Evolutionary conservation across 768 basidiomycete species (phyloP), one percentile per base, ranked within the genome.

Genomic region (Leccinum rimulosum): DNA sequence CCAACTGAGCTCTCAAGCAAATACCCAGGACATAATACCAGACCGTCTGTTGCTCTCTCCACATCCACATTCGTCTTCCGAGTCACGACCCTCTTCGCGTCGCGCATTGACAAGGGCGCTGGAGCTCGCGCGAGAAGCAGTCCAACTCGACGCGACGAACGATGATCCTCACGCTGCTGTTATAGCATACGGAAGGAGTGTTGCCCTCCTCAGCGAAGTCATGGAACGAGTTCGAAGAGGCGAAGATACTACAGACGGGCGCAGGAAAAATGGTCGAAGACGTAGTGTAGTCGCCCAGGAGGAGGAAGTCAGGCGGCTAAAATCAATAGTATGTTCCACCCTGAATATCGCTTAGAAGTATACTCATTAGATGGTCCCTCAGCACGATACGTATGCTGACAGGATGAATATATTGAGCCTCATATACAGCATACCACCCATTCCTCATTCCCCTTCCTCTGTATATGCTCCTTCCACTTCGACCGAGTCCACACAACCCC

Each of bases 321-420:
- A 89, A 75, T 89, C 89, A 63, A 96, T 96, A 64, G 93, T 93
- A 75, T 77, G 93, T 80, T n/a, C 53, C 33, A 70, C 52, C 59
- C 33, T 60, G 55, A 59, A 60, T 61, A 56, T 25, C 38, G 0
- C 14, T 52, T 31, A 47, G 53, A 54, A 60, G 58, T 22, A 49
- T 35, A 30, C 70, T 74, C 31, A 66, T 60, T 52, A 40, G 19
- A 50, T 53, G 52, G 22, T 53, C 52, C 15, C 54, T 45, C 71
- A 95, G 93, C 94, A 95, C 70, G 94, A 96, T 73, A 95, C 94
- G 9, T 96, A 96, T 73, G 92, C 91, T 59, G 92, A 96, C 73
- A 85, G 94, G 54, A 93, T 96, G 89, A 89, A 91, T 68, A 94
- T 95, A 68, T 82, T 96, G 56, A 91, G 89, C 66, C 81, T 91